Evolutionary conservation across 257 asterid species (phyloP), one percentile per base, ranked within the genome.

Genomic region (Solanum chiquidenum): DNA sequence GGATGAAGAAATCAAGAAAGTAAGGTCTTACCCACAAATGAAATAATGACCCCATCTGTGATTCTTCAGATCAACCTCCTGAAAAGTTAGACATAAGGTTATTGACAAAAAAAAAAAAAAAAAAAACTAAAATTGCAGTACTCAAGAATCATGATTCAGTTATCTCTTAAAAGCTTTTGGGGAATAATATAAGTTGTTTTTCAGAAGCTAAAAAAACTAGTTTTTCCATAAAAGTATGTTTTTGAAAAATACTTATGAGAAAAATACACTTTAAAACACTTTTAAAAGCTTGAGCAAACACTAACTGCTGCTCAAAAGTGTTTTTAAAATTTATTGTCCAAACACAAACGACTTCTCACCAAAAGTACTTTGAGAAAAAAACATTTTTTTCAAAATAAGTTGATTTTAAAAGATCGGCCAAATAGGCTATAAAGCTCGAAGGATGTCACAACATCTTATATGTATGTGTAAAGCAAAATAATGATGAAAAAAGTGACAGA

Each of bases 21-120:
- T 13, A 25, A 44, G 84, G 40, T 82, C 98, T 82, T 92, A 95
- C 99, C 98, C 99, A 71, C 99, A 96, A 89, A 96, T 91, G 92
- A 96, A 96, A 88, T 96, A 96, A 91, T 96, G 97, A 87, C 98
- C 98, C 99, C 99, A 96, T 90, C 87, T 93, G 91, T 93, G 99
- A 91, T 93, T 91, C 94, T 94, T 95, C 92, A 95, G 87, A 88
- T 96, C 98, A 89, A 96, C 92, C 88, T 95, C 99, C 99, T 96
- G 97, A 86, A 80, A 85, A 27, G 25, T 46, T 46, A 80, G 18
- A 80, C 25, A 6, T 46, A 80, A 29, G 27, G 40, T 80, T 80
- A 80, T 46, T 16, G 29, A 46, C 68, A 46, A 20, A 34, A 21
- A 38, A 46, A 55, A 12, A 44, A 52, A 38, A 38, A 11, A 42